phyloP scores from a whole-genome alignment of 495 filamentous ascomycete species.

The Penicillium malachiteum region DNA sequence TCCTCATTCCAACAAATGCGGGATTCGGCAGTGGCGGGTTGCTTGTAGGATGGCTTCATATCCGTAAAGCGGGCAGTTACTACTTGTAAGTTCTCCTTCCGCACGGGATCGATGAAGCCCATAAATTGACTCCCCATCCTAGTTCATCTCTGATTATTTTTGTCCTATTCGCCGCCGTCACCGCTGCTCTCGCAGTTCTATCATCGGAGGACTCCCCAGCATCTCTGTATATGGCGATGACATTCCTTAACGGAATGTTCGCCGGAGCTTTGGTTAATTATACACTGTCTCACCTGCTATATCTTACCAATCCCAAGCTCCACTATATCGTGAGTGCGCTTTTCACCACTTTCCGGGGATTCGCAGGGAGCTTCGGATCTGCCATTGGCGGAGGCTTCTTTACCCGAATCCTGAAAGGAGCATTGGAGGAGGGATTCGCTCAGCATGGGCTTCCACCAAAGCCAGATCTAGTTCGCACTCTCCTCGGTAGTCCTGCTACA shows the following conservation, averaged over 20 bases:
- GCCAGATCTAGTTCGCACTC: conserved; percentile 55
- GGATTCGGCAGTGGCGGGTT: conserved; percentile 72
- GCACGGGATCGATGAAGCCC: neutral
- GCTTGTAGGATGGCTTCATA: conserved; percentile 67
- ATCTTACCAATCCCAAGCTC: conserved; percentile 57
- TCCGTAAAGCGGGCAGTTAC: conserved; percentile 64
- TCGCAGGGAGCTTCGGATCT: conserved; percentile 73
- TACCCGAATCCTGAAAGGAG: conserved; percentile 53
- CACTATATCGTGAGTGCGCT: conserved; percentile 73
- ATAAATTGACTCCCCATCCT: neutral
- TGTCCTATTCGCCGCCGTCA: conserved; percentile 50
- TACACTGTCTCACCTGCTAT: conserved; percentile 70
- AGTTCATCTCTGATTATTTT: conserved; percentile 56
- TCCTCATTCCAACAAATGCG: conserved; percentile 72
- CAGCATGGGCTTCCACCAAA: conserved; percentile 46
- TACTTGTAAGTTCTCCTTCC: conserved; percentile 43
- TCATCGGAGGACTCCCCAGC: conserved; percentile 48
- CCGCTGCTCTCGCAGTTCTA: conserved; percentile 48
- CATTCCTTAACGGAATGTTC: conserved; percentile 66
- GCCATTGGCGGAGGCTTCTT: conserved; percentile 77
- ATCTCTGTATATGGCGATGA: conserved; percentile 48
- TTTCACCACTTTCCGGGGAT: conserved; percentile 69
- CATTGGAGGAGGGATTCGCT: conserved; percentile 57
- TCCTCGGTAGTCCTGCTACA: conserved; percentile 67
- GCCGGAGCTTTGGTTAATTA: conserved; percentile 74